These are phyloP conservation scores for Trichophyton rubrum DNA, from an alignment of 2,329 filamentous ascomycete genomes.

Conservation along the genomic window DNA sequence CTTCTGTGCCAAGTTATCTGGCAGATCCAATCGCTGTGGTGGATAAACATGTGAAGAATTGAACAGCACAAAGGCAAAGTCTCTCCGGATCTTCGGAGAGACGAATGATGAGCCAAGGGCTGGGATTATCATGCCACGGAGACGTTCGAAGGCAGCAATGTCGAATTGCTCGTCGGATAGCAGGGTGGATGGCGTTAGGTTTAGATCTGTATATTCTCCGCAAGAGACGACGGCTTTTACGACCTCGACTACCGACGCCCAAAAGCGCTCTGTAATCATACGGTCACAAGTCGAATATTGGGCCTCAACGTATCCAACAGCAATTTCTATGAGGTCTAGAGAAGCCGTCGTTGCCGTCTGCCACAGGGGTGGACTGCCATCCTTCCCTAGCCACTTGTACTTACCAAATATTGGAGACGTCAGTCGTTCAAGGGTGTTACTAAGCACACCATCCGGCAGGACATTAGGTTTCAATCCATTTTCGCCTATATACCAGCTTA, in stretches of 20 bases:
- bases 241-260: slow-evolving; percentile 54
- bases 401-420: slow-evolving; percentile 62
- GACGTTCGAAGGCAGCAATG: slow-evolving; percentile 55
- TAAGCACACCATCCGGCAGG: slow-evolving; percentile 55
- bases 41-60: slow-evolving; percentile 67
- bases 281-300: slow-evolving; percentile 22
- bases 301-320: slow-evolving; percentile 48
- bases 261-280: slow-evolving; percentile 47
- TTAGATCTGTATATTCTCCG: slow-evolving; percentile 40
- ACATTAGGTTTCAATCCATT: slow-evolving; percentile 48
- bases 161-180: slow-evolving; percentile 68
- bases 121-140: slow-evolving; percentile 59
- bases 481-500: slow-evolving; percentile 36
- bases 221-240: slow-evolving; percentile 58
- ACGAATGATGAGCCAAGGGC: slow-evolving; percentile 55
- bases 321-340: slow-evolving; percentile 54
- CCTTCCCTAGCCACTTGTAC: slow-evolving; percentile 61
- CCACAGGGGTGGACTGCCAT: slow-evolving; percentile 64
- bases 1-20: slow-evolving; percentile 30
- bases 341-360: slow-evolving; percentile 61
- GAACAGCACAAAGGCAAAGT: slow-evolving; percentile 68
- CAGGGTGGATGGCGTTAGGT: slow-evolving; percentile 36
- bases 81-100: slow-evolving; percentile 52
- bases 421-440: slow-evolving; percentile 53
- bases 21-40: slow-evolving; percentile 43